Base-by-base conservation (phyloP, 2,329 filamentous ascomycete genomes). In the Diaporthe sp. region DNA sequence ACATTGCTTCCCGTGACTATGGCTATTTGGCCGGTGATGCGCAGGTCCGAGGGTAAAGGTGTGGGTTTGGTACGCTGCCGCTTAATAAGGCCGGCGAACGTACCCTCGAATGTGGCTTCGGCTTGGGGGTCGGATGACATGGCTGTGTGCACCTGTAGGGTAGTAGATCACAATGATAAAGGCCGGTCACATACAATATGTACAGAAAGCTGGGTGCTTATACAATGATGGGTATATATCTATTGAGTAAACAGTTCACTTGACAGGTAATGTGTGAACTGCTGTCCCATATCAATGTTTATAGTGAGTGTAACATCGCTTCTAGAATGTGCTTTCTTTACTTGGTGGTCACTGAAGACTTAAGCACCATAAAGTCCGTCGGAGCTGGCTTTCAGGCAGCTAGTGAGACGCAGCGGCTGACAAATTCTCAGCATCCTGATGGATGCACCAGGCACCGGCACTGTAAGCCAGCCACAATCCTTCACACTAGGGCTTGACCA, bases 1-100 rank as follows among this genome's bases (percentile, higher is more conserved):
- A 79, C 79, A 72, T 85, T 87, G 57, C 85, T 81, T n/a, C 86
- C 86, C 0, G 85, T 87, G 60, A 87, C 80, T 42, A 87, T 81
- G 67, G 83, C 79, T 0, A 81, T 83, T 58, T 82, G 70, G 30
- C 60, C 40, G 10, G 9, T 15, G 19, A 45, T 47, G 19, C 42
- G 17, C 42, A 52, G 47, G n/a, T 28, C 47, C 5, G 47, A 52
- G 22, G 47, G 47, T 12, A 52, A 15, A 9, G 47, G 47, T n/a
- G n/a, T 52, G 4, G 35, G 57, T 17, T 60, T 38, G 22, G 57
- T 60, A 35, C 35, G 57, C 17, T 60, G 57, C n/a, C 57, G 57
- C 57, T 28, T 6, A 4, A 40, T 15, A 2, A 60, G 8, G 22
- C 57, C 57, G 13, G 33, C 22, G 13, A 60, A 60, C 4, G 57